phyloP scores from a whole-genome alignment of 2,329 filamentous ascomycete genomes.

The Pezicula rhizophila region DNA sequence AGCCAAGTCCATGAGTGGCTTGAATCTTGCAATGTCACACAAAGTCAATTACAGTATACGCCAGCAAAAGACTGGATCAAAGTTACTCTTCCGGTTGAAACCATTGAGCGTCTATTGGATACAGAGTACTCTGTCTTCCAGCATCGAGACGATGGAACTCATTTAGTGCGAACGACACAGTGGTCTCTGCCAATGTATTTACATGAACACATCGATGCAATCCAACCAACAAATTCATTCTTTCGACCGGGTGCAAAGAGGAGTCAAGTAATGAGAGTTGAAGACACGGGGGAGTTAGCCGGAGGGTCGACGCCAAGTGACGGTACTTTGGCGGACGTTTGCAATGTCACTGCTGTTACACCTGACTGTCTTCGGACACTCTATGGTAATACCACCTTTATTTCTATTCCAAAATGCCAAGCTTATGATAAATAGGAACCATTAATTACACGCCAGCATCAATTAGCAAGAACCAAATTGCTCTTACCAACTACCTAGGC shows the following conservation, averaged over 20 bases:
- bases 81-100: constrained; percentile 43
- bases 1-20: constrained; percentile 51
- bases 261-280: neutral
- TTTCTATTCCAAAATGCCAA: neutral
- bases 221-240: constrained; percentile 57
- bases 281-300: neutral
- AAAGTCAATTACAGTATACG: constrained; percentile 35
- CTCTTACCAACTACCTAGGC: constrained; percentile 4
- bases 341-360: neutral
- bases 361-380: constrained; percentile 2
- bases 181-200: constrained; percentile 54
- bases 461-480: constrained; percentile 2
- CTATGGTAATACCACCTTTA: neutral
- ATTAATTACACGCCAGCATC: neutral
- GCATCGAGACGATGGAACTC: constrained; percentile 43
- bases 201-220: constrained; percentile 51
- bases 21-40: constrained; percentile 40
- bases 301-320: neutral
- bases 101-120: constrained; percentile 46
- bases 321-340: neutral
- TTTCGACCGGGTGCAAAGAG: constrained; percentile 31
- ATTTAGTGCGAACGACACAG: constrained; percentile 43
- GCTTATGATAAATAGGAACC: neutral
- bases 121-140: constrained; percentile 46
- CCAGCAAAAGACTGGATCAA: constrained; percentile 53